Evolutionary conservation across 257 asterid genomes (phyloP).

Genomic region (Primulina huaijiensis): DNA sequence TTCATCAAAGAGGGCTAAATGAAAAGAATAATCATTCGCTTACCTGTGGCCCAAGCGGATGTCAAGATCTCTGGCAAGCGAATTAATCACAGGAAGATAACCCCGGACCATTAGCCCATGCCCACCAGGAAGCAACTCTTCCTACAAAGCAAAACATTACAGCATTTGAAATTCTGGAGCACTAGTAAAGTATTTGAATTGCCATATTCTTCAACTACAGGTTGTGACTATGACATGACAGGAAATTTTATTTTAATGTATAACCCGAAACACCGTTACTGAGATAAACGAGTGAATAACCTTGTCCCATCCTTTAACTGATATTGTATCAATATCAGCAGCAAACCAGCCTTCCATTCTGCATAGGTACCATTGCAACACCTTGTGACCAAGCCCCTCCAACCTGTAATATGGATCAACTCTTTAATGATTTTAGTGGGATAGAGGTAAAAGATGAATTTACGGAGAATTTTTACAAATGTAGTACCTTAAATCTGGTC

Average conservation of each 20-base stretch:
- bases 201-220: not conserved
- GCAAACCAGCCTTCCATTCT: slow-evolving; percentile 99
- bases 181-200: not conserved
- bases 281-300: slow-evolving; percentile 30
- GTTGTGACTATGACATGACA: not conserved
- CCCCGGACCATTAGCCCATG: slow-evolving; percentile 99
- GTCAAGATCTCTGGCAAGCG: slow-evolving; percentile 93
- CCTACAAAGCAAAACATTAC: slow-evolving; percentile 40
- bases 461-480: slow-evolving; percentile 10
- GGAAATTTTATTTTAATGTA: not conserved
- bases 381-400: slow-evolving; percentile 77
- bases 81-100: slow-evolving; percentile 83
- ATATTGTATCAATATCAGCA: slow-evolving; percentile 94
- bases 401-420: slow-evolving; percentile 43
- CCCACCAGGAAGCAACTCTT: slow-evolving; percentile 96
- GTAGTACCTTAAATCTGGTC: slow-evolving; percentile 78
- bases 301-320: slow-evolving; percentile 94
- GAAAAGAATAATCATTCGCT: not conserved
- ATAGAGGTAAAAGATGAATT: not conserved
- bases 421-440: slow-evolving; percentile 8
- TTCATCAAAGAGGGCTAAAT: slow-evolving; percentile 3
- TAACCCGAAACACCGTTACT: not conserved
- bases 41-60: slow-evolving; percentile 85
- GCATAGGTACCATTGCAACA: slow-evolving; percentile 94
- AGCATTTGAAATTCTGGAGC: not conserved